Conservation (phyloP, 345 rosid species). For the Aethionema arabicum region DNA sequence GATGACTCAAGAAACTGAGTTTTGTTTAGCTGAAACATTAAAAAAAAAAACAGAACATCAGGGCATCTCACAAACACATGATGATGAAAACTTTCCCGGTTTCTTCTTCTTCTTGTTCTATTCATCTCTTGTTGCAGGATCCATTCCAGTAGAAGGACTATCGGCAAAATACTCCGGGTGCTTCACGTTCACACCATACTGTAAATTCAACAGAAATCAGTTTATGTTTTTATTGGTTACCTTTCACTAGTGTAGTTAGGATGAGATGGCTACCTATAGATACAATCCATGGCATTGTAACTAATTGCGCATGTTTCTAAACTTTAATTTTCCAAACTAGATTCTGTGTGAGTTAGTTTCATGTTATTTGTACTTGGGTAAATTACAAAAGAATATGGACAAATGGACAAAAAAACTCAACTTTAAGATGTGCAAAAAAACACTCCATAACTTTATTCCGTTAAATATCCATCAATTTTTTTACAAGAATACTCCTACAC, state of each 20-base stretch:
- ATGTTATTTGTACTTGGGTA: conserved; percentile 12
- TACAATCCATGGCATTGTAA: conserved; percentile 4
- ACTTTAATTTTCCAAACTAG: not conserved
- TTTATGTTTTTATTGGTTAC: conserved; percentile 9
- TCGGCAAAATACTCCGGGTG: conserved; percentile 92
- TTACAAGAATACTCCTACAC: too few relatives aligned
- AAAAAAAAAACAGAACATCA: not conserved
- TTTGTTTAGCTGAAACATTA: conserved; percentile 22
- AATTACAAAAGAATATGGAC: too few relatives aligned
- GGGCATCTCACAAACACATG: conserved; percentile 11
- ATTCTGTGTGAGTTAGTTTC: not conserved
- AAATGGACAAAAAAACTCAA: too few relatives aligned
- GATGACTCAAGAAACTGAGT: not conserved
- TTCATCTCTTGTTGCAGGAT: conserved; percentile 64
- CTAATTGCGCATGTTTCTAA: conserved; percentile 2
- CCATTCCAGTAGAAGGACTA: conserved; percentile 64
- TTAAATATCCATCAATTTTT: too few relatives aligned
- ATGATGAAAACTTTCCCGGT: conserved; percentile 1
- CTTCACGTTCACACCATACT: conserved; percentile 90
- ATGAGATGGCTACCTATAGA: not conserved
- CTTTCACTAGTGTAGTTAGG: conserved; percentile 1
- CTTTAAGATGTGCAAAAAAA: too few relatives aligned
- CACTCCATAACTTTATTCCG: too few relatives aligned
- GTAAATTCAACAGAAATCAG: conserved; percentile 29
- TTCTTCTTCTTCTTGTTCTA: conserved; percentile 28